Evolutionary conservation across 331 rosid species (phyloP), one percentile per base, ranked within the genome.

Genomic region (Spiraea crenata): DNA sequence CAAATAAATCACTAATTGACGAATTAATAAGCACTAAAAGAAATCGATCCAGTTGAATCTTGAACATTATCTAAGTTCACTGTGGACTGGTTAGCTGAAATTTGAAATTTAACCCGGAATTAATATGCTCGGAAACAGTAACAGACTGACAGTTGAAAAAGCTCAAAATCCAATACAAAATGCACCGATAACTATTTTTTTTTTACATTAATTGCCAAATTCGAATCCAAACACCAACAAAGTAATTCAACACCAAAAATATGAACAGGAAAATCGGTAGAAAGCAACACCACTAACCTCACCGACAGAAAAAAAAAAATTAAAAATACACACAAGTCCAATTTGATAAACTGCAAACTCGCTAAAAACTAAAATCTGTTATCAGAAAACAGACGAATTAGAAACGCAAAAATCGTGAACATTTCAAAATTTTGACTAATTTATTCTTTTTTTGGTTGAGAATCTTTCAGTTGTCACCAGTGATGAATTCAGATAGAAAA

Each of bases 41-140:
- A 71, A 76, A 76, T 70, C 79, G 83, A 82, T 84, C 88, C 79
- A 79, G 82, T 74, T 25, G 31, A 25, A 25, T 25, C 31, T 64
- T 49, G 65, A 82, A 70, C 35, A 67, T 16, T 14, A 20, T 5
- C 50, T 12, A 41, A n/a, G 40, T 45, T 25, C n/a, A 51, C 52
- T 65, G 51, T 9, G 7, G 55, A 50, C 20, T 50, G 55, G 6
- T 2, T 16, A 7, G 52, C 19, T 31, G 67, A 20, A n/a, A 76
- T 49, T 14, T 48, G 7, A 9, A 16, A 35, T 66, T 66, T 39
- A 47, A 44, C 37, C 55, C 67, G n/a, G 17, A 51, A 62, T 17
- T 9, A 12, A 44, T 52, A 37, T 35, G 45, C 57, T 31, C 4
- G 58, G 19, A 66, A 44, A 63, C 45, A 16, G 46, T 57, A 5